Base-by-base conservation (phyloP, 1,139 yeast species). In the Saccharomycopsis hybrid region DNA sequence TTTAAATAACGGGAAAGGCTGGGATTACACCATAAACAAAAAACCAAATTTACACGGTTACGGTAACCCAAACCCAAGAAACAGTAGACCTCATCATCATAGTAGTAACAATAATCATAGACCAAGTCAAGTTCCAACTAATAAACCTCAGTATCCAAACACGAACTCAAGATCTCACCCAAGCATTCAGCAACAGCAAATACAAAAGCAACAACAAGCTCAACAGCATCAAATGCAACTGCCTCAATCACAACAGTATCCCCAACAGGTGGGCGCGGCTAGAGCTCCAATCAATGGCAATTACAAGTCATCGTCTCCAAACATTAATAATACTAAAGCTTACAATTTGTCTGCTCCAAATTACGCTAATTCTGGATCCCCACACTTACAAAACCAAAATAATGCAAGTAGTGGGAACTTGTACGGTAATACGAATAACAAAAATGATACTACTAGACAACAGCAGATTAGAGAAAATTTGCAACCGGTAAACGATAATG, bases 1-100 rank as follows among this genome's bases (percentile, higher is more conserved):
- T 62, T 78, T 90, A 60, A 90, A 90, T 65, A 83, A 85, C 54
- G 96, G 96, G 53, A 80, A 81, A 65, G 97, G 97, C 35, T 90
- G 96, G 95, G 95, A 89, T 65, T 74, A 86, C 52, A 65, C 75
- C 49, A 81, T 85, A 59, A 85, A 86, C 64, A 87, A 85, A 65
- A 86, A 89, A 65, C 92, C 95, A 46, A 88, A 89, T 65, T 72
- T 89, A 61, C 95, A 88, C 66, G 96, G 96, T 38, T 89, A 89
- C 64, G 96, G 96, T 48, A 80, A 77, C 61, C 80, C 82, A 58
- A 75, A 73, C 54, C 80, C 80, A 45, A 78, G 79, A 55, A 68
- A 67, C 52, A 70, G 66, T 43, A 69, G 70, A 58, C n/a, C n/a
- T n/a, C 63, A 64, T 49, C 66, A 67, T 53, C 70, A 68, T 45